Conservation (phyloP, 75 land plant genomes). For the Pinus tabuliformis region DNA sequence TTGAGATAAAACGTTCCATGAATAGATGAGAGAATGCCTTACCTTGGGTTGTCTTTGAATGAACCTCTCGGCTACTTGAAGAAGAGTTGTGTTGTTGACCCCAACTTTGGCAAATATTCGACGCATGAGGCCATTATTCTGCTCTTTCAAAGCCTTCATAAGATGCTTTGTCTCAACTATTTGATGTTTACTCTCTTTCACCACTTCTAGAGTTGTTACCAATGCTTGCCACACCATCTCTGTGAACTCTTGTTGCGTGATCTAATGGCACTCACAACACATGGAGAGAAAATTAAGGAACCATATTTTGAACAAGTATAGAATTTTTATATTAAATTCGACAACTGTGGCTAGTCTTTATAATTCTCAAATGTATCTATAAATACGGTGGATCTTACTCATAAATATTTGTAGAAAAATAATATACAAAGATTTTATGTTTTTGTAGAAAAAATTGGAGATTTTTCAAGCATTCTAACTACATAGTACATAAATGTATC, state of each 20-base stretch:
- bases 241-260: conserved; percentile 76
- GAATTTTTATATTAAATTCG: too few relatives aligned
- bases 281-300: background rate
- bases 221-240: conserved; percentile 99
- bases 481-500: too few relatives aligned
- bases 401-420: background rate
- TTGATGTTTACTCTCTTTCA: conserved; percentile 77
- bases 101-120: conserved; percentile 90
- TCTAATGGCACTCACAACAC: conserved; percentile 26
- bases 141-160: conserved; percentile 91
- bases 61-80: conserved; percentile 79
- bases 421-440: background rate
- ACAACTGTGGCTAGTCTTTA: too few relatives aligned
- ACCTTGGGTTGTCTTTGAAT: conserved; percentile 93
- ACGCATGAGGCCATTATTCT: conserved; percentile 89
- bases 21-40: background rate
- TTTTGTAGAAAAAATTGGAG: too few relatives aligned
- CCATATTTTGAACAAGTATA: too few relatives aligned
- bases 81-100: conserved; percentile 72
- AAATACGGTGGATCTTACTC: background rate
- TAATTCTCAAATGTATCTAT: background rate
- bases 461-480: too few relatives aligned
- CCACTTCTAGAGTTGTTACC: conserved; percentile 80
- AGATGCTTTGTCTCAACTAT: conserved; percentile 92
- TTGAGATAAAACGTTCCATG: too few relatives aligned